These are phyloP conservation scores for Neophaeococcomyces aloes DNA, from an alignment of 2,329 filamentous ascomycete species.

Conservation along the genomic window DNA sequence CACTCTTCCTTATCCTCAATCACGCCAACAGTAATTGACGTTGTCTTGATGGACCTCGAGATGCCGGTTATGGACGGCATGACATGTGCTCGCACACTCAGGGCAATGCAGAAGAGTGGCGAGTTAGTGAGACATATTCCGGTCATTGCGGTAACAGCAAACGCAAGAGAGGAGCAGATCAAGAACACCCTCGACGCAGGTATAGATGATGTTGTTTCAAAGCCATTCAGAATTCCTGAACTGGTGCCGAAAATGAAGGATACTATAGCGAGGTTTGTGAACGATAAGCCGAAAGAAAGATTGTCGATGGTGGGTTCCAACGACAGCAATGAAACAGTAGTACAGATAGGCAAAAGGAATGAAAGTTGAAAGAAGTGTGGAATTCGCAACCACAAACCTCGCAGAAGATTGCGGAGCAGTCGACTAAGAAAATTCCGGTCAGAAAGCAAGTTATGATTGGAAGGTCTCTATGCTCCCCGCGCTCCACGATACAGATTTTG, in stretches of 20 bases:
- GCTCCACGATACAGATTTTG: no score
- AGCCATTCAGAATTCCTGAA: constrained; percentile 68
- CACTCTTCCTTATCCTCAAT: neutral
- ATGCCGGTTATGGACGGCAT: constrained; percentile 80
- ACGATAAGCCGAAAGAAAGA: no score
- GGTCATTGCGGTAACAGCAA: constrained; percentile 49
- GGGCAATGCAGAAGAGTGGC: constrained; percentile 49
- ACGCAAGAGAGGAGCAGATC: constrained; percentile 65
- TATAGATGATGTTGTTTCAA: constrained; percentile 69
- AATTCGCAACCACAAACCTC: no score
- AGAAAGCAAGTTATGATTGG: no score
- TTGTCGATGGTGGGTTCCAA: no score
- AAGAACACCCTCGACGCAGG: constrained; percentile 59
- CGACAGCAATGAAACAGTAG: no score
- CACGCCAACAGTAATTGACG: constrained; percentile 34
- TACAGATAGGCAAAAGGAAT: no score
- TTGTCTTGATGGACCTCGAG: constrained; percentile 71
- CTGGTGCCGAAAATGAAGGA: constrained; percentile 57
- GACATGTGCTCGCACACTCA: constrained; percentile 59
- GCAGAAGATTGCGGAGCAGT: no score
- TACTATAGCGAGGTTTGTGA: constrained; percentile 26
- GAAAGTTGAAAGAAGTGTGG: no score
- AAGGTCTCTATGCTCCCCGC: no score
- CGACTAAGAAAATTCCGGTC: no score
- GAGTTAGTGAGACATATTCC: constrained; percentile 35